A percentile compares a stretch with the other conserved stretches of the same genome.
Conservation (phyloP, 148 eudicot species). For the Persicaria maculosa region DNA sequence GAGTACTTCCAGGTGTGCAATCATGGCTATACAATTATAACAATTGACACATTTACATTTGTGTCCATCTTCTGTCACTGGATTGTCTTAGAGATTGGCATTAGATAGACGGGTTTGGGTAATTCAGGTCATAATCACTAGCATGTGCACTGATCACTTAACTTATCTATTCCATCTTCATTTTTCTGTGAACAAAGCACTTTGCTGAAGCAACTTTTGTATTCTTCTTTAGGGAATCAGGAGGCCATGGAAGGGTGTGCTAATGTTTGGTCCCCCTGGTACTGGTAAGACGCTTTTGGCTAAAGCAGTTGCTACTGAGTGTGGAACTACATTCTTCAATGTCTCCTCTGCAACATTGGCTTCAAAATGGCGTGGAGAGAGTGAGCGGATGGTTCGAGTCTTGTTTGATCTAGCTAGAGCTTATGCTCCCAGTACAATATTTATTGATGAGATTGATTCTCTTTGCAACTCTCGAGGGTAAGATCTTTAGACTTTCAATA, state of each 20-base stretch:
- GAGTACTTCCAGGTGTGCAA: constrained; percentile 89
- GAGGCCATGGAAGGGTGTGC: constrained; percentile 99
- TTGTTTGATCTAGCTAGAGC: constrained; percentile 97
- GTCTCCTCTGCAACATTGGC: constrained; percentile 98
- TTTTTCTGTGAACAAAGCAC: background rate
- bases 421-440: constrained; percentile 96
- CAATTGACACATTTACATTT: background rate
- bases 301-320: constrained; percentile 98
- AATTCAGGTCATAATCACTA: background rate
- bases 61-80: constrained; percentile 1
- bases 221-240: constrained; percentile 67
- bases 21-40: background rate
- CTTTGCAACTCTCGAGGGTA: constrained; percentile 98
- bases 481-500: constrained; percentile 14
- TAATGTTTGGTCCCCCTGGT: constrained; percentile 99
- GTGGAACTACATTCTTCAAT: constrained; percentile 96
- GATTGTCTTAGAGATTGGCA: background rate
- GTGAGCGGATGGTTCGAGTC: constrained; percentile 94
- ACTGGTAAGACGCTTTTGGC: constrained; percentile 99
- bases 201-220: background rate
- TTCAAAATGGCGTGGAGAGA: constrained; percentile 99
- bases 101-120: background rate
- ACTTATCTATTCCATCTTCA: background rate
- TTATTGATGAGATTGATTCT: constrained; percentile 98
- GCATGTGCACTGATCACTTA: background rate